phyloP scores from a whole-genome alignment of 306 rosid species.

The Prunus padus region DNA sequence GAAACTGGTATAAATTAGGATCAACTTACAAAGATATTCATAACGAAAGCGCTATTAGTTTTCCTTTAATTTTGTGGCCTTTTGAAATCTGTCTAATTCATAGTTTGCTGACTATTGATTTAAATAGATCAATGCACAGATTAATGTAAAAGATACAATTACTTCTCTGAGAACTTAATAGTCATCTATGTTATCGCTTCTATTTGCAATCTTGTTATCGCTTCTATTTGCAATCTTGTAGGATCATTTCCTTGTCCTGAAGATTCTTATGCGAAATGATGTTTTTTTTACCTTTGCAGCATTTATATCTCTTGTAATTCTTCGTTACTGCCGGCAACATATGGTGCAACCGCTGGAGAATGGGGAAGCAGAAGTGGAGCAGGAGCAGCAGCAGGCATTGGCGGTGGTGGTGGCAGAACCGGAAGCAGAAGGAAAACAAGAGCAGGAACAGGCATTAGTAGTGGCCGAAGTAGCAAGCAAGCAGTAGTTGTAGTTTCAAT shows the following conservation, averaged over 20 bases:
- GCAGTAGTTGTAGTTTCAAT: conserved; percentile 3
- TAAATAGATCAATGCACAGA: not conserved
- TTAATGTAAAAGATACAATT: not conserved
- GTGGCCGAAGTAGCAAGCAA: conserved; percentile 37
- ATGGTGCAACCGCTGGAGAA: conserved; percentile 38
- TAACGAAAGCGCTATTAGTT: not conserved
- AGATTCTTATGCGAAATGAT: not conserved
- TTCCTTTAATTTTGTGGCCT: not conserved
- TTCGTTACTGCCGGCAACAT: conserved; percentile 56
- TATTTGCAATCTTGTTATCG: no score
- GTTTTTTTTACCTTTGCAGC: conserved; percentile 41
- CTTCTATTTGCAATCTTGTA: not conserved
- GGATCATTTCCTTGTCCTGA: not conserved
- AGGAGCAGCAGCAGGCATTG: conserved; percentile 28
- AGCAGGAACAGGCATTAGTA: conserved; percentile 36
- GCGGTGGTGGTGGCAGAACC: conserved; percentile 10
- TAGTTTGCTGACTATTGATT: not conserved
- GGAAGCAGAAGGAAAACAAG: conserved; percentile 11
- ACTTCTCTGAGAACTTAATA: not conserved
- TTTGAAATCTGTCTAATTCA: not conserved
- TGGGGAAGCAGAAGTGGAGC: conserved; percentile 34
- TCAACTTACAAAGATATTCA: not conserved
- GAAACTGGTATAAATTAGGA: not conserved
- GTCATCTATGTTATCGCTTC: not conserved
- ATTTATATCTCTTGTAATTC: conserved; percentile 65